These are phyloP conservation scores for Alectoria sarmentosa DNA, from an alignment of 495 filamentous ascomycete species.

Conservation along the genomic window DNA sequence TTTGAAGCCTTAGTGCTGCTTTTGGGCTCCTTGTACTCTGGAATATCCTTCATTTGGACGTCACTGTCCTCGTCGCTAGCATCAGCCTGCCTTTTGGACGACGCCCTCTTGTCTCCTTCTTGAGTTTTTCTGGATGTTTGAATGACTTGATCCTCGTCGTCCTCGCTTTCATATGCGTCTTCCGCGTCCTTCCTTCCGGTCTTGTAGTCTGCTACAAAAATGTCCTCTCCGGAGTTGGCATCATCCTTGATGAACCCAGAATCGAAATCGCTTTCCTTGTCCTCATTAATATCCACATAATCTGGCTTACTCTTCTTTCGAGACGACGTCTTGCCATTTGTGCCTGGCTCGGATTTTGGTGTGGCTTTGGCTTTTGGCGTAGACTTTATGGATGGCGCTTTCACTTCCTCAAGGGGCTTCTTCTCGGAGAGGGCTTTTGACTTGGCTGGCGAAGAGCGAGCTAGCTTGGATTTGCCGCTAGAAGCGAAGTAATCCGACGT, in stretches of 20 bases:
- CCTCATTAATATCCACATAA: conserved; percentile 33
- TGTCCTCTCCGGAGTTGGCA: conserved; percentile 63
- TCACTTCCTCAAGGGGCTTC: conserved; percentile 19
- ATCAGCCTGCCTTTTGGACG: conserved; percentile 16
- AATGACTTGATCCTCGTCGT: conserved; percentile 46
- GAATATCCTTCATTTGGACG: conserved; percentile 22
- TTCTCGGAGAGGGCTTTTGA: conserved; percentile 18
- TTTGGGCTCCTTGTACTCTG: conserved; percentile 32
- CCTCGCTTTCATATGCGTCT: conserved; percentile 62
- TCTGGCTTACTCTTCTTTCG: conserved; percentile 32
- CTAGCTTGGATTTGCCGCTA: conserved; percentile 43
- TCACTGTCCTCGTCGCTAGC: conserved; percentile 40
- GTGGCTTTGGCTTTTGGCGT: conserved; percentile 27
- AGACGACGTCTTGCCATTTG: conserved; percentile 28
- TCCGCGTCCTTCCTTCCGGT: conserved; percentile 46
- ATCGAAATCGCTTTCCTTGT: conserved; percentile 31
- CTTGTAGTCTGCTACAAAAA: conserved; percentile 60
- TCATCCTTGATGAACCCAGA: conserved; percentile 50
- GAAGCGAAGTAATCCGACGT: conserved; percentile 57
- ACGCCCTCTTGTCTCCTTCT: conserved; percentile 7
- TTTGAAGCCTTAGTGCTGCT: conserved; percentile 32
- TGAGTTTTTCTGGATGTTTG: conserved; percentile 4
- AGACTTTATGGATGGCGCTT: conserved; percentile 25
- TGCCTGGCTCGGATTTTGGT: conserved; percentile 17
- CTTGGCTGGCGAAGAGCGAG: conserved; percentile 33